These are phyloP conservation scores for Fraxinus floribunda DNA, from an alignment of 305 asterid genomes.

Conservation along the genomic window DNA sequence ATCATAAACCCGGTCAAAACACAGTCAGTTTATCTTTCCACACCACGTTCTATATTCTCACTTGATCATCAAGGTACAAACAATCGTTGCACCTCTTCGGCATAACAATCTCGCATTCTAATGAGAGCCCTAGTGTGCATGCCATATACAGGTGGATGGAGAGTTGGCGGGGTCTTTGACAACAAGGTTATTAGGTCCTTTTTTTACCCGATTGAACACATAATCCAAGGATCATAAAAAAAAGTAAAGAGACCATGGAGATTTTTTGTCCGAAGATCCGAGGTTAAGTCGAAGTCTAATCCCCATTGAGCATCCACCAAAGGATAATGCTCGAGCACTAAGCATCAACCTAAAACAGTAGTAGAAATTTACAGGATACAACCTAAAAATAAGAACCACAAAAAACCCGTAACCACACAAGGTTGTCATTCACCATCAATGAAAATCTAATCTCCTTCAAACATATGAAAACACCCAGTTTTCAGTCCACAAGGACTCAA, in stretches of 20 bases:
- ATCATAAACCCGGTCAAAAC: neutral
- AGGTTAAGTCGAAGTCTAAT: neutral
- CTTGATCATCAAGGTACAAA: neutral
- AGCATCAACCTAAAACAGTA: neutral
- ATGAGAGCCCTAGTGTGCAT: neutral
- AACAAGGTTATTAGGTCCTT: neutral
- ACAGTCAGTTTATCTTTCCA: neutral
- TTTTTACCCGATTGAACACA: neutral
- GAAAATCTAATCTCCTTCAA: neutral
- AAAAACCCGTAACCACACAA: neutral
- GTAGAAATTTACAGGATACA: neutral
- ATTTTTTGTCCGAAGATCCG: neutral
- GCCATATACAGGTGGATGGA: neutral
- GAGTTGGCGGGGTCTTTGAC: neutral
- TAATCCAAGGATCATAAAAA: neutral
- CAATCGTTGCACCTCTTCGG: neutral
- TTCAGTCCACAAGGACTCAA: neutral
- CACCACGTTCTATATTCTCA: neutral
- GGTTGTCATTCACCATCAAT: neutral
- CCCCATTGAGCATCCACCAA: neutral
- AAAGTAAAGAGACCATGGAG: neutral
- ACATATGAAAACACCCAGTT: neutral
- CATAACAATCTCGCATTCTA: neutral
- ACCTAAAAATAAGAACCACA: neutral
- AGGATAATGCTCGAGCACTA: neutral